Base-by-base conservation (phyloP, 2,329 filamentous ascomycete species). In the Ambrosiella xylebori region DNA sequence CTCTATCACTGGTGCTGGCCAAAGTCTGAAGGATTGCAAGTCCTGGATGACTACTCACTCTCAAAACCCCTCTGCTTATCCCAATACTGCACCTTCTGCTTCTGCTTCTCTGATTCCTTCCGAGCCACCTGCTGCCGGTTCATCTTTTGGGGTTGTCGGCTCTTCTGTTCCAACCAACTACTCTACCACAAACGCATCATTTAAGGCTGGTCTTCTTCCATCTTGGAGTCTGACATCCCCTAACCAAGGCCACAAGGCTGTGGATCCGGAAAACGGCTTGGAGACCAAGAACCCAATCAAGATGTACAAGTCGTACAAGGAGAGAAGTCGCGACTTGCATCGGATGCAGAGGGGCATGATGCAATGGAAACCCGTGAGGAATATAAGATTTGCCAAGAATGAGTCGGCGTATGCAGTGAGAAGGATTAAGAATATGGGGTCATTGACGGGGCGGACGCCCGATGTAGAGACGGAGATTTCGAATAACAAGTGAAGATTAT, bases 311-410 rank as follows among this genome's bases (percentile, higher is more conserved):
- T 77, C 84, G 19, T 81, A 85, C 67, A 82, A 81, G 64, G 74
- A 75, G 59, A 77, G 81, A 62, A 88, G 84, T 66, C 81, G 85
- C 62, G 82, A 86, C 51, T 76, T 96, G 67, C 85, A 90, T 68
- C 80, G 90, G 0, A 88, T 90, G 71, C 89, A 96, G 64, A 78
- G 90, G 9, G 91, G 91, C 0, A 65, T 95, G 66, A 95, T 96
- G 88, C 91, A 97, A 69, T 97, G 90, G 89, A 86, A 83, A 66
- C 90, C 91, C 0, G 86, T 90, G 67, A 77, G 91, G 45, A 95
- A 95, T 67, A 75, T 81, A 19, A 81, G 83, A 63, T 97, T 96
- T 68, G 90, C 84, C 49, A 95, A 93, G 71, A 78, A 96, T 65
- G 87, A 97, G 73, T 81, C 86, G 0, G 84, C 85, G 65, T 90